Percentiles rank a stretch among this genome's conserved stretches.
Conservation (phyloP, 306 rosid genomes). For the Mimosa bimucronata region DNA sequence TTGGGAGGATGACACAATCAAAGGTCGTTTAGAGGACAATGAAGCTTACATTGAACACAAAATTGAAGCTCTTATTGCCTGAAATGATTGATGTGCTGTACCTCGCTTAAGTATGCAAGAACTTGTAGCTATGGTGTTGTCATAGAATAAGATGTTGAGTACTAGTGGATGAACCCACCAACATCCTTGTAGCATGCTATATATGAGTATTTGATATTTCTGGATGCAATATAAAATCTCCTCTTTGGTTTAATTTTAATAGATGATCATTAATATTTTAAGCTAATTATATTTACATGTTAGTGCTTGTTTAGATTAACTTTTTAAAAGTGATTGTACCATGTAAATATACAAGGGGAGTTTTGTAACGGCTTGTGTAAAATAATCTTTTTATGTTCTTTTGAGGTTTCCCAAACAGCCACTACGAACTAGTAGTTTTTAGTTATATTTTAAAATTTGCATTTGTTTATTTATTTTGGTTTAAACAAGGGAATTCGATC, state of each 20-base stretch:
- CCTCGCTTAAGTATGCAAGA: not conserved
- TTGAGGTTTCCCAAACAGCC: no score
- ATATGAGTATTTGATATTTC: not conserved
- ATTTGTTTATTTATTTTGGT: no score
- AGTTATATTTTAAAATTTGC: no score
- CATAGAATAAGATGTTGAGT: not conserved
- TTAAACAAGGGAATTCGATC: no score
- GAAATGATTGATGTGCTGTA: constrained; percentile 35
- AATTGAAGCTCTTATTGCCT: constrained; percentile 64
- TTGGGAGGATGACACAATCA: constrained; percentile 71
- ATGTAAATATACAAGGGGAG: no score
- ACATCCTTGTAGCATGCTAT: not conserved
- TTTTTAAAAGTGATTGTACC: no score
- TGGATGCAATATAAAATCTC: not conserved
- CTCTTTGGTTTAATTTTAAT: not conserved
- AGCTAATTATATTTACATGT: no score
- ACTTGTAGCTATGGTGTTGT: constrained; percentile 4
- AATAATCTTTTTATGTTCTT: no score
- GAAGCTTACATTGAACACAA: constrained; percentile 80
- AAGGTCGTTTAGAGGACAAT: constrained; percentile 81
- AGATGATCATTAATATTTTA: not conserved
- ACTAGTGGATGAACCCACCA: not conserved
- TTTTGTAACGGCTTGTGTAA: no score
- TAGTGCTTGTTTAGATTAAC: no score
- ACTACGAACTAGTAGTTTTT: no score